These are phyloP conservation scores for Globisporangium camurandrum DNA, from an alignment of 352 stramenopile genomes.

Conservation along the genomic window DNA sequence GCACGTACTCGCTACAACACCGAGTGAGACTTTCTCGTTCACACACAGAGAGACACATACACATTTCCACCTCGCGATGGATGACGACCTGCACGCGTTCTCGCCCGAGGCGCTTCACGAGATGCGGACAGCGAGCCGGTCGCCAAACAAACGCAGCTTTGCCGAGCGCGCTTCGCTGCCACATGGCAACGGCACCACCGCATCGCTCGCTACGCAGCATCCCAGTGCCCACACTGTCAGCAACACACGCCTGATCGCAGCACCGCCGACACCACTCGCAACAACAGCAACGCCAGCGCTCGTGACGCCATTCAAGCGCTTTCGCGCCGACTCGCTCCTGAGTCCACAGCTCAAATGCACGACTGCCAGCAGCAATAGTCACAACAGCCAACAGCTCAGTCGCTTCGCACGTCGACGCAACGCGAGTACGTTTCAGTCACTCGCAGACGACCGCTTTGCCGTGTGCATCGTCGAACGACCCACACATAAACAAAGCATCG, in stretches of 20 bases:
- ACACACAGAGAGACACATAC: not conserved
- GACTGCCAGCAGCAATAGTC: not conserved
- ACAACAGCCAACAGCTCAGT: not conserved
- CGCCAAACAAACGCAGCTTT: slow-evolving; percentile 12
- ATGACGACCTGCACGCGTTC: slow-evolving; percentile 3
- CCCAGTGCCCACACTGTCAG: too few species aligned
- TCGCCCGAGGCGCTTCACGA: slow-evolving; percentile 1
- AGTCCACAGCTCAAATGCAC: slow-evolving; percentile 5
- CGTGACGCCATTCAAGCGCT: slow-evolving; percentile 11
- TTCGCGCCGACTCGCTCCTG: slow-evolving; percentile 8
- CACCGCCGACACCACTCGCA: too few species aligned
- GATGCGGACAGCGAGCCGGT: slow-evolving; percentile 10
- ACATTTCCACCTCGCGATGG: slow-evolving; percentile 1
- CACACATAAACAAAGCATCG: too few species aligned
- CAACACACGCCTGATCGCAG: not conserved
- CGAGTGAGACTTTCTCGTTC: too few species aligned
- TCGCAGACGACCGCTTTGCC: slow-evolving; percentile 2
- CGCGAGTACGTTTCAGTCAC: slow-evolving; percentile 3
- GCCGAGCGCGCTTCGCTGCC: not conserved
- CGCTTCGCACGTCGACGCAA: slow-evolving; percentile 2
- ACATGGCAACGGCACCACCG: slow-evolving; percentile 2
- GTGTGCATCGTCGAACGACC: not conserved
- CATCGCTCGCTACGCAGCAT: too few species aligned
- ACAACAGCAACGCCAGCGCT: too few species aligned
- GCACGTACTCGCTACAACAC: too few species aligned